phyloP scores from a whole-genome alignment of 805 yeast species.

The Blastobotrys parvus region DNA sequence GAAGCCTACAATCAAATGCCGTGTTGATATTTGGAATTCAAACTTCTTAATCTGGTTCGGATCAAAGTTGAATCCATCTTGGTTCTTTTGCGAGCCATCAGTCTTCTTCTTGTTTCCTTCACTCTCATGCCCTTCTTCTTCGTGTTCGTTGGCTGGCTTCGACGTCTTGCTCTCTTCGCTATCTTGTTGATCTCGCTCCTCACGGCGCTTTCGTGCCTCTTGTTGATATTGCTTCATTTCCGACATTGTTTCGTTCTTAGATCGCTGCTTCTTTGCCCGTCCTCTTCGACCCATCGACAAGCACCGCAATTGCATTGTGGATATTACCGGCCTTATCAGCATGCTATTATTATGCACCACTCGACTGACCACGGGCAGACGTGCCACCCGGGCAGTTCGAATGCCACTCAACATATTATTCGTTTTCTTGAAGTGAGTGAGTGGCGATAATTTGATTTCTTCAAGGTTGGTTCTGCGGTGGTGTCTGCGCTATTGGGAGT shows the following conservation, averaged over 20 bases:
- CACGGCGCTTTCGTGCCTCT: conserved; percentile 5
- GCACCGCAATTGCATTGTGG: too few relatives aligned
- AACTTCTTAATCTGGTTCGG: conserved; percentile 5
- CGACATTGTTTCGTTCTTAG: conserved; percentile 2
- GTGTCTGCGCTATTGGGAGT: too few relatives aligned
- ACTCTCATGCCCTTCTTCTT: conserved; percentile 1
- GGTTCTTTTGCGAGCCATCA: not conserved
- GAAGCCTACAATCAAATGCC: conserved; percentile 8
- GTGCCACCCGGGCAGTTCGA: too few relatives aligned
- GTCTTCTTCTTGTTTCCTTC: not conserved
- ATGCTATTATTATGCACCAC: too few relatives aligned
- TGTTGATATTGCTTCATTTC: conserved; percentile 6
- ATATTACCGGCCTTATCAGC: too few relatives aligned
- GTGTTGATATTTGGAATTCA: conserved; percentile 6
- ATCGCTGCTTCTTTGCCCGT: not conserved
- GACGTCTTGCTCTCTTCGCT: not conserved
- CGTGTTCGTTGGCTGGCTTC: conserved; percentile 3
- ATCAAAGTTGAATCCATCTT: not conserved
- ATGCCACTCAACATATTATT: too few relatives aligned
- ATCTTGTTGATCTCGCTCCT: conserved; percentile 1
- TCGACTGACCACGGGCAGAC: too few relatives aligned
- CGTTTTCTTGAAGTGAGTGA: too few relatives aligned
- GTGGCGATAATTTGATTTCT: too few relatives aligned
- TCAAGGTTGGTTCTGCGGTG: too few relatives aligned
- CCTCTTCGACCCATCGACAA: not conserved